phyloP scores from a whole-genome alignment of 177 flowering plant species.

The Telopea speciosissima region DNA sequence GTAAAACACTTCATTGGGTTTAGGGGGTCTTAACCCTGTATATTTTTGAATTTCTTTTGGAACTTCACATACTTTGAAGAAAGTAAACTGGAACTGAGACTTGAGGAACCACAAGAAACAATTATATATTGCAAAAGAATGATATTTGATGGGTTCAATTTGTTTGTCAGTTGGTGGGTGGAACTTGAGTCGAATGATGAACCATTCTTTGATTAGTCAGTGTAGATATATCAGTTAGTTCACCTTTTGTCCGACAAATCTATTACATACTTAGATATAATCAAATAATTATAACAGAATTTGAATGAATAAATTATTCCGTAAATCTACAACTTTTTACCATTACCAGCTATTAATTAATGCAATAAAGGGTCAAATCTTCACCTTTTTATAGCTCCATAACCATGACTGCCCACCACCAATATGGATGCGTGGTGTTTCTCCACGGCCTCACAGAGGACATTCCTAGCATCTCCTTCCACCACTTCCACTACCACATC shows the following conservation, averaged over 20 bases:
- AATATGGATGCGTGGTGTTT: slow-evolving; percentile 67
- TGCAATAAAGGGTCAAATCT: background rate
- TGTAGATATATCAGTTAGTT: background rate
- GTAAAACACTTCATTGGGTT: too few species aligned
- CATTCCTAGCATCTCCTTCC: slow-evolving; percentile 81
- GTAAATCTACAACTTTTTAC: too few species aligned
- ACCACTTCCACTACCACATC: slow-evolving; percentile 41
- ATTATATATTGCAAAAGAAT: background rate
- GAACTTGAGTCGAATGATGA: background rate
- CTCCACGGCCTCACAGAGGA: slow-evolving; percentile 68
- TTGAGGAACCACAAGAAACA: too few species aligned
- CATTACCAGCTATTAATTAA: too few species aligned
- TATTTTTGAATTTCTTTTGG: too few species aligned
- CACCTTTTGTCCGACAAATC: too few species aligned
- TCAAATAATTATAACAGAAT: background rate
- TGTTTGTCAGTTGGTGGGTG: background rate
- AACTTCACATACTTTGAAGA: too few species aligned
- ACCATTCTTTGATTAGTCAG: background rate
- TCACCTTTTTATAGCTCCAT: slow-evolving; percentile 83
- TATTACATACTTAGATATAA: too few species aligned
- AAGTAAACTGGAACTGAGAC: too few species aligned
- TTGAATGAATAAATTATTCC: too few species aligned
- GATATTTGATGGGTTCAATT: background rate
- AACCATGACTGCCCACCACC: slow-evolving; percentile 85
- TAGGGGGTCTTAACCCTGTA: too few species aligned